Conservation (phyloP, 305 asterid species). For the Solanum hybrid region DNA sequence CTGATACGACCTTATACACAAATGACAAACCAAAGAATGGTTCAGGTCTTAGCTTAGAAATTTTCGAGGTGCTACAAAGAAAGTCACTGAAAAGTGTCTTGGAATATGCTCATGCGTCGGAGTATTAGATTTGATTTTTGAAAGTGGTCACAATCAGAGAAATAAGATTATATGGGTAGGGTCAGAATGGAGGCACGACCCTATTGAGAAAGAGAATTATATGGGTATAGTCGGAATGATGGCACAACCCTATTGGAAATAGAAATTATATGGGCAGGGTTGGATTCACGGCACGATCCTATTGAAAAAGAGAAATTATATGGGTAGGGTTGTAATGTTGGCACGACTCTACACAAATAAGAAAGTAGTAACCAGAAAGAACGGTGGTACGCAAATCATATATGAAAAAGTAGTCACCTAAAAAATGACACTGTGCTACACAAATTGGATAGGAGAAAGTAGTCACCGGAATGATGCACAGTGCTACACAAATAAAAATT, state of each 20-base stretch:
- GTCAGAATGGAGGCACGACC: not conserved
- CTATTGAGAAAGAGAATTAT: not conserved
- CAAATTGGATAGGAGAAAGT: not conserved
- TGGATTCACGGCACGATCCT: not conserved
- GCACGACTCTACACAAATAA: not conserved
- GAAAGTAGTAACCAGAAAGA: not conserved
- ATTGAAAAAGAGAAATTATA: not conserved
- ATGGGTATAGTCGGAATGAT: not conserved
- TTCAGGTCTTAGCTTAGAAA: not conserved
- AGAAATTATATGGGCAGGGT: not conserved
- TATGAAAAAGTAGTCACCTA: not conserved
- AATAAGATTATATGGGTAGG: not conserved
- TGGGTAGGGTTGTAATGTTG: not conserved
- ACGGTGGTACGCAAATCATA: not conserved
- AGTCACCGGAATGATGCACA: not conserved
- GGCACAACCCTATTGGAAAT: not conserved
- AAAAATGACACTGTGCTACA: not conserved
- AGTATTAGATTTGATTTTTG: too few relatives aligned
- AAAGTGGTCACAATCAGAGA: not conserved
- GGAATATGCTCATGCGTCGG: not conserved
- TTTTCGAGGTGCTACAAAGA: not conserved
- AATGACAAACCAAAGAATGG: not conserved
- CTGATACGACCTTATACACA: too few relatives aligned
- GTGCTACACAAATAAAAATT: not conserved
- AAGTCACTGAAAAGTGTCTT: not conserved